Percentiles rank a stretch among this genome's conserved stretches.
Conservation (phyloP, 768 basidiomycete genomes). For the Termitomyces sp. region DNA sequence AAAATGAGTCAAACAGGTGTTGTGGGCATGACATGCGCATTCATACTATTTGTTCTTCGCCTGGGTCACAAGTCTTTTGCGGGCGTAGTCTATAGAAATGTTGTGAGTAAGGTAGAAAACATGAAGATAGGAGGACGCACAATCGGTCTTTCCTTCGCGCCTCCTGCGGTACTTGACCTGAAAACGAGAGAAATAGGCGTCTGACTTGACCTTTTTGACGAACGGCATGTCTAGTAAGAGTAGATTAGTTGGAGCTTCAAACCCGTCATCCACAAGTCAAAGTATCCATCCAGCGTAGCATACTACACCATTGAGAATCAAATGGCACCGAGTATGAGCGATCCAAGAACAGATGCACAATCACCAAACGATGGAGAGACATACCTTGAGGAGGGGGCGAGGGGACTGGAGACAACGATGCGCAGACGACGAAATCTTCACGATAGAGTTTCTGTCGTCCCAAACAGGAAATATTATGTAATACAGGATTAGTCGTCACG, state of each 20-base stretch:
- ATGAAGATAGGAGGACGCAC: slow-evolving; percentile 37
- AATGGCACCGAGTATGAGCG: background rate
- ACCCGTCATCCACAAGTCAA: slow-evolving; percentile 26
- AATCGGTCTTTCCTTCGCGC: slow-evolving; percentile 98
- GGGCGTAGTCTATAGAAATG: slow-evolving; percentile 78
- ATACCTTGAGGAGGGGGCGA: slow-evolving; percentile 36
- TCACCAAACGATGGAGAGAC: slow-evolving; percentile 8
- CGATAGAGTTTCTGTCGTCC: background rate
- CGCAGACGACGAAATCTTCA: slow-evolving; percentile 11
- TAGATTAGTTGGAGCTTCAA: slow-evolving; percentile 3
- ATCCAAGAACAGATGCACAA: background rate
- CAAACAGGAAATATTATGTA: slow-evolving; percentile 23
- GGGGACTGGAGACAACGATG: slow-evolving; percentile 24
- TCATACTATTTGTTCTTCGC: slow-evolving; percentile 98
- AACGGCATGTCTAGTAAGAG: slow-evolving; percentile 70
- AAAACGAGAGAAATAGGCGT: slow-evolving; percentile 96
- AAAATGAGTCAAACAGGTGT: background rate
- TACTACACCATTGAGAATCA: background rate
- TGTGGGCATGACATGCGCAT: background rate
- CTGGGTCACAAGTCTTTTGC: slow-evolving; percentile 94
- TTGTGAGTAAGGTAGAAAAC: slow-evolving; percentile 7
- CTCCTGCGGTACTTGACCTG: slow-evolving; percentile 98
- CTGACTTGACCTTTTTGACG: slow-evolving; percentile 95
- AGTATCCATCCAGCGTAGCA: slow-evolving; percentile 23
- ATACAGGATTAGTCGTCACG: slow-evolving; percentile 3